phyloP scores from a whole-genome alignment of 257 asterid genomes.

The Nicotiana tabacum region DNA sequence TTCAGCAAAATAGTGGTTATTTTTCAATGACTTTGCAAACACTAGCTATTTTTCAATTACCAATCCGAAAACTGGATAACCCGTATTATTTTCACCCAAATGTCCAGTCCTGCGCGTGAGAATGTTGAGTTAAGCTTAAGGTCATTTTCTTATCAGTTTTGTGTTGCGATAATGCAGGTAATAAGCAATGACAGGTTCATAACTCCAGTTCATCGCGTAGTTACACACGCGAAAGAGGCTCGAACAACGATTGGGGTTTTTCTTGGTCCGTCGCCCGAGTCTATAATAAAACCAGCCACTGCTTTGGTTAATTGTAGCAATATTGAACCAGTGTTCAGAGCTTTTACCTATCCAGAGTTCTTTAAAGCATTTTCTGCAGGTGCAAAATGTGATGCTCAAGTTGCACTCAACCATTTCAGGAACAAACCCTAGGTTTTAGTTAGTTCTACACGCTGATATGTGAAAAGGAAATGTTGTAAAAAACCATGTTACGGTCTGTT shows the following conservation, averaged over 20 bases:
- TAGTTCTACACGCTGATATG: neutral
- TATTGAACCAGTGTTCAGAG: neutral
- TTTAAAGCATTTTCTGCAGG: neutral
- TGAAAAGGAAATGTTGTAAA: neutral
- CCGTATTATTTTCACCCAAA: no score
- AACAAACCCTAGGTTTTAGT: neutral
- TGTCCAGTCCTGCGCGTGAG: accelerated
- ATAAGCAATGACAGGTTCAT: conserved; percentile 51
- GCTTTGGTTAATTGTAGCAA: neutral
- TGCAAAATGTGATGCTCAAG: neutral
- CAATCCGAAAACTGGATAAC: no score
- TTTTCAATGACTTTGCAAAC: no score
- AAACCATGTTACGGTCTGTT: neutral
- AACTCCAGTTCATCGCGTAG: conserved; percentile 53
- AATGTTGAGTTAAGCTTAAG: no score
- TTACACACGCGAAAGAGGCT: conserved; percentile 34
- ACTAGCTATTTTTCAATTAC: no score
- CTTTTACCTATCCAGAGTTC: conserved; percentile 4
- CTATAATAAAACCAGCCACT: neutral
- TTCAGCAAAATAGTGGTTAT: no score
- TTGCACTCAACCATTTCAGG: neutral
- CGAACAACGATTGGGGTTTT: conserved; percentile 9
- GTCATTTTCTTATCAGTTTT: no score
- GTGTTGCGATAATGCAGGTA: conserved; percentile 20
- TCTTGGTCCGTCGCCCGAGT: neutral